Base-by-base conservation (phyloP, 306 rosid species). In the Ochetophila trinervis region DNA sequence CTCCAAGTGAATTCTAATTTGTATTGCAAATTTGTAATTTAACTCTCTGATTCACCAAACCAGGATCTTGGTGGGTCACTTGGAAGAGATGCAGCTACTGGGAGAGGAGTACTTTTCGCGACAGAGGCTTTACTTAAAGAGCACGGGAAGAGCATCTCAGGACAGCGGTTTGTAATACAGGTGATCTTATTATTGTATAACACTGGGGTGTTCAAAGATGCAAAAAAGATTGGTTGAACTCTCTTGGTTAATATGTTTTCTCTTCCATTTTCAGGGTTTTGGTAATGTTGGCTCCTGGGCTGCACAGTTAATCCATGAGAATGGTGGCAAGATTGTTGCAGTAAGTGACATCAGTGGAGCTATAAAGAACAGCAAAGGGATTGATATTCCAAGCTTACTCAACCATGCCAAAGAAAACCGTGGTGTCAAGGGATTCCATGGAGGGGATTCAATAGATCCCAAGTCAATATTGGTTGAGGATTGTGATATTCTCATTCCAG, bases 231-330 rank as follows among this genome's bases (percentile, higher is more conserved):
- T 21, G 22, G 10, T 51, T n/a, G 1, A 53, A 20, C 24, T 53
- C 30, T 20, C 12, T 23, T 53, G 2, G 0, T 17, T n/a, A 32
- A 34, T n/a, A 6, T 13, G 14, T 47, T n/a, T 17, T 10, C 1
- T 63, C 1, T 48, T 60, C 4, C 55, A 3, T 44, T 67, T 1
- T 80, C 81, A 89, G 95, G 98, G 98, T 63, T 91, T 91, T 53
- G 98, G 98, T 32, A 88, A 91, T 67, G 98, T 91, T 45, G 98
- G 96, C 23, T 88, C 98, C 2, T 89, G 98, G 95, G 98, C 98
- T 23, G 98, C 98, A 11, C 83, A 75, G 55, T 72, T 91, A 53
- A 87, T 87, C 15, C 83, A 68, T 69, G 92, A 89, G 82, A 83
- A 70, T 18, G 96, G 96, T 64, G 98, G 98, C 16, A 89, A 83